Percentiles rank a stretch among this genome's conserved stretches.
phyloP scores from a whole-genome alignment of 192 early-diverging fungal species.

The Backusella liffmaniae region DNA sequence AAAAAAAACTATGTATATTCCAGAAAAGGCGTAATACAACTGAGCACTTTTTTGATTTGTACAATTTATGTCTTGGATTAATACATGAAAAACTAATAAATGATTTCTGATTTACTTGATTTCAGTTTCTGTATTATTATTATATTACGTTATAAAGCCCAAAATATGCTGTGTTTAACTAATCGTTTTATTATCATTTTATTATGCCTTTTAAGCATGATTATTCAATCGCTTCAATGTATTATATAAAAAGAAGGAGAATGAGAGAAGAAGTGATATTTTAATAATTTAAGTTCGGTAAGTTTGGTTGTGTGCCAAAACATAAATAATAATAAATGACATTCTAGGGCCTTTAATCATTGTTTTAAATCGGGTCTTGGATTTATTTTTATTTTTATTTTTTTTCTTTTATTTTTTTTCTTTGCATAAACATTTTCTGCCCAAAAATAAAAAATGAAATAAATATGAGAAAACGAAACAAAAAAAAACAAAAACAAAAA shows the following conservation, averaged over 20 bases:
- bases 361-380: neutral
- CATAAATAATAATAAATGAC: neutral
- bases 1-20: neutral
- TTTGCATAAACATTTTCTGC: neutral
- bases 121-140: neutral
- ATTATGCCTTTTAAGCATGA: neutral
- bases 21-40: neutral
- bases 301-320: neutral
- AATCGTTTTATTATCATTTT: neutral
- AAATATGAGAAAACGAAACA: neutral
- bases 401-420: neutral
- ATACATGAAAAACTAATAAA: neutral
- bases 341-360: neutral
- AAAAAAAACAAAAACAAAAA: neutral
- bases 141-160: neutral
- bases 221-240: neutral
- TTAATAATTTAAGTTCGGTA: neutral
- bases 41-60: neutral
- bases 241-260: neutral
- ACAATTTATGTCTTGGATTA: neutral
- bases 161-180: neutral
- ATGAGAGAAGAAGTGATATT: neutral
- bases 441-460: neutral
- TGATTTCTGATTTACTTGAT: neutral
- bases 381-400: neutral